A percentile compares a stretch with the other conserved stretches of the same genome.
Conservation (phyloP, 345 rosid genomes). For the Turritis glabra region DNA sequence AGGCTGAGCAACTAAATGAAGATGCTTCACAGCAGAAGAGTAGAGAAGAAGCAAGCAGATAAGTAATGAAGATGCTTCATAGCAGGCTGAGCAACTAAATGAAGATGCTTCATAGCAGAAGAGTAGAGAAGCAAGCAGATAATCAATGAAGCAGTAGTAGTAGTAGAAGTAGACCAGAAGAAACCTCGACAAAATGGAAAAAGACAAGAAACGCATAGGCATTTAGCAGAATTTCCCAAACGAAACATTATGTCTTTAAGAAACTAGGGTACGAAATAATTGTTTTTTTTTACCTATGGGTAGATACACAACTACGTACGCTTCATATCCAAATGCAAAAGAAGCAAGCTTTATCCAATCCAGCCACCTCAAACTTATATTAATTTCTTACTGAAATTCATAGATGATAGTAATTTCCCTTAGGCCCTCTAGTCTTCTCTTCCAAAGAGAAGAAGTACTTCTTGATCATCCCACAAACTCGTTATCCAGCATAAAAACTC, state of each 20-base stretch:
- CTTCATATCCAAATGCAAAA: slow-evolving; percentile 45
- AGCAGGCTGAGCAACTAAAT: slow-evolving; percentile 33
- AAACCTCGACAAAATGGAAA: slow-evolving; percentile 76
- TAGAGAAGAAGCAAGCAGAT: slow-evolving; percentile 32
- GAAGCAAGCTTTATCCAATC: slow-evolving; percentile 66
- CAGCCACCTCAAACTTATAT: slow-evolving; percentile 50
- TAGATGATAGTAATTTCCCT: slow-evolving; percentile 66
- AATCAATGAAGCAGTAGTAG: slow-evolving; percentile 26
- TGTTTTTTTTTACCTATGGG: slow-evolving; percentile 34
- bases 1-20: slow-evolving; percentile 29
- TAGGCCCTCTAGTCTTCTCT: slow-evolving; percentile 38
- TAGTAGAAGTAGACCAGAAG: slow-evolving; percentile 65
- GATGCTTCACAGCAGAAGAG: slow-evolving; percentile 24
- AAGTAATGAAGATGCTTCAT: slow-evolving; percentile 39
- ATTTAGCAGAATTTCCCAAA: slow-evolving; percentile 53
- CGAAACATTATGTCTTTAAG: slow-evolving; percentile 37
- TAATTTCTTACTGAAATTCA: slow-evolving; percentile 50
- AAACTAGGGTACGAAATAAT: slow-evolving; percentile 35
- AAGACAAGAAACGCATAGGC: slow-evolving; percentile 57
- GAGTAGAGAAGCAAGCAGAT: slow-evolving; percentile 29
- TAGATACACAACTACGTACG: slow-evolving; percentile 38
- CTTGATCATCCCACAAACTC: not conserved
- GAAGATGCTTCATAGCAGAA: slow-evolving; percentile 22
- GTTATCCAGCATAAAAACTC: slow-evolving; percentile 32
- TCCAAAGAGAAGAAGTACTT: slow-evolving; percentile 27